Evolutionary conservation across 2,329 filamentous ascomycete species (phyloP), one percentile per base, ranked within the genome.

Genomic region (Penicillium sp.): DNA sequence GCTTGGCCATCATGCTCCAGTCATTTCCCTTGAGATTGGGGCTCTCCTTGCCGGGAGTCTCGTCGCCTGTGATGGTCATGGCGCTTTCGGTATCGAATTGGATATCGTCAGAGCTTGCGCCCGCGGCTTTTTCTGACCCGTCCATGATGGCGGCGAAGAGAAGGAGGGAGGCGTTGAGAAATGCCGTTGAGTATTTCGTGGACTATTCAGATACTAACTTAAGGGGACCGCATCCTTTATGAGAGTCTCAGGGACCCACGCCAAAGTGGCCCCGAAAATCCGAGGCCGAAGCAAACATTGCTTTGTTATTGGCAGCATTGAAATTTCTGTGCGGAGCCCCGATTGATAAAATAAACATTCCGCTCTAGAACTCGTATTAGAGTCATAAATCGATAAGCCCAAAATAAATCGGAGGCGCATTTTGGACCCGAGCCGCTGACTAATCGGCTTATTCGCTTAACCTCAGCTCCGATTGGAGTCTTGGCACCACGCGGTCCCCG

Each of bases 1-100:
- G 68, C 59, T 79, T 77, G 15, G 76, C 69, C 67, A 82, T 80
- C 60, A 84, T 62, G 7, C 68, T 60, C 80, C 81, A 83, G 50
- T 79, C 72, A n/a, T 75, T 69, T 34, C 69, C 67, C 46, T 73
- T 69, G 52, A 9, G 16, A 6, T 27, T 35, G 13, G 50, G 37
- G 46, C 23, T 44, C n/a, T 51, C 40, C 47, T 59, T 56, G 37
- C 31, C 16, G 37, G 54, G 52, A 27, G 53, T 56, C 13, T 69
- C 68, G 2, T 71, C 67, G 12, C 60, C 64, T 12, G 62, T 25
- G 16, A 69, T 51, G 6, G 69, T 71, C 13, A 57, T 58, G 16
- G 63, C 60, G 45, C 68, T 71, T 47, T 68, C 68, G 9, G 63
- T 63, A 35, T 69, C 68, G 47, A 63, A 59, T 45, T 58, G 57